These are phyloP conservation scores for Candida sphagnicola DNA, from an alignment of 805 yeast genomes.

Conservation along the genomic window DNA sequence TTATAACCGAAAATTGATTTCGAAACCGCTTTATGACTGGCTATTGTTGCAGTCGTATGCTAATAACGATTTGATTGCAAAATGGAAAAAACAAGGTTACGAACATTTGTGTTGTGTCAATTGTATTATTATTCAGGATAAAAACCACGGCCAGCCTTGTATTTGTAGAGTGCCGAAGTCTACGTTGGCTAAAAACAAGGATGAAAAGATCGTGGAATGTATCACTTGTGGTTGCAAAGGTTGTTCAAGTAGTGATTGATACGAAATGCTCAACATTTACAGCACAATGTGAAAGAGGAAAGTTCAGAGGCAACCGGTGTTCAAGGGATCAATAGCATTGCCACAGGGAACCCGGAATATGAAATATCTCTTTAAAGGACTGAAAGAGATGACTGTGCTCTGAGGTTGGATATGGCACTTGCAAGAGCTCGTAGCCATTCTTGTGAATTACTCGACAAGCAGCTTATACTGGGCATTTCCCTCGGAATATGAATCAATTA, in stretches of 20 bases:
- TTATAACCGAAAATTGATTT: conserved; percentile 66
- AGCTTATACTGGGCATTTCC: too few species aligned
- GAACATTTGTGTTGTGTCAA: conserved; percentile 80
- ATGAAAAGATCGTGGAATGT: conserved; percentile 45
- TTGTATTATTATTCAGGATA: conserved; percentile 66
- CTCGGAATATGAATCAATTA: too few species aligned
- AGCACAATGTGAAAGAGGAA: too few species aligned
- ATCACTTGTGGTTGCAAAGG: conserved; percentile 84
- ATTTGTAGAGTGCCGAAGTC: conserved; percentile 81
- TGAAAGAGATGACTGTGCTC: too few species aligned
- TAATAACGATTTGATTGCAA: conserved; percentile 72
- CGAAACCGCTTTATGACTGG: conserved; percentile 69
- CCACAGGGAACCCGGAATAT: too few species aligned
- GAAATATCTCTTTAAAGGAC: too few species aligned
- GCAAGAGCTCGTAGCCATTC: too few species aligned
- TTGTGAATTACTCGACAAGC: too few species aligned
- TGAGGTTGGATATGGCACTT: too few species aligned
- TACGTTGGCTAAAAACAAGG: conserved; percentile 33
- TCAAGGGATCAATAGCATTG: too few species aligned
- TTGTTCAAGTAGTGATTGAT: conserved; percentile 69
- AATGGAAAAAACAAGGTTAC: conserved; percentile 80
- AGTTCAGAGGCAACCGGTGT: too few species aligned
- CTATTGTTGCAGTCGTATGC: conserved; percentile 61
- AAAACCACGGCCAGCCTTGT: conserved; percentile 61
- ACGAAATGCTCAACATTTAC: too few species aligned